Percentiles rank a stretch among this genome's conserved stretches.
phyloP scores from a whole-genome alignment of 768 basidiomycete genomes.

The Amanita molliuscula region DNA sequence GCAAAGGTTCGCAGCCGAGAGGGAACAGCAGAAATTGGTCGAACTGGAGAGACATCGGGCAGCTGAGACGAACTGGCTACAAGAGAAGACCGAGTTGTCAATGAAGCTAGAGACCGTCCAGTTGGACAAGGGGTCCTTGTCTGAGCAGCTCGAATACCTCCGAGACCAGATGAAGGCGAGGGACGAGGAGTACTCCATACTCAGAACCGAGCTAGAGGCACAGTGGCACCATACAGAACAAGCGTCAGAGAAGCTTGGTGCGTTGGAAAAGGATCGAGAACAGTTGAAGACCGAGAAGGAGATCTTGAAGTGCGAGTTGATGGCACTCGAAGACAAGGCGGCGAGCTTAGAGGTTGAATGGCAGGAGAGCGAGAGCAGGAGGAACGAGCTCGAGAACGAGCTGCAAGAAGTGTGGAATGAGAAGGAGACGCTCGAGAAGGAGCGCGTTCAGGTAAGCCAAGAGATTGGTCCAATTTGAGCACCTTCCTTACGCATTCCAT shows the following conservation, averaged over 20 bases:
- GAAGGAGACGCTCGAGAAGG: constrained; percentile 46
- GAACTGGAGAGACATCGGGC: constrained; percentile 31
- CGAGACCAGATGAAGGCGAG: constrained; percentile 28
- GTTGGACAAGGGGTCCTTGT: constrained; percentile 31
- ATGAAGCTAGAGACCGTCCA: constrained; percentile 30
- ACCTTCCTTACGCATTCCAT: not conserved
- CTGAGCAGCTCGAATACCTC: constrained; percentile 32
- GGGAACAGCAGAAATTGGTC: constrained; percentile 28
- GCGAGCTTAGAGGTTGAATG: constrained; percentile 42
- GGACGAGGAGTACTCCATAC: constrained; percentile 33
- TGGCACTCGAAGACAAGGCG: constrained; percentile 31
- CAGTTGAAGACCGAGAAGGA: constrained; percentile 30
- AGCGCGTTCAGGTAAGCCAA: constrained; percentile 37
- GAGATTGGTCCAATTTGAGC: not conserved
- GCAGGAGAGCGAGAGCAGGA: constrained; percentile 45
- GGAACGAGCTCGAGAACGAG: constrained; percentile 43
- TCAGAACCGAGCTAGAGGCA: constrained; percentile 58
- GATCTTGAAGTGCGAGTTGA: constrained; percentile 26
- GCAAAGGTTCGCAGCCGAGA: constrained; percentile 27
- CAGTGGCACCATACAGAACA: constrained; percentile 63
- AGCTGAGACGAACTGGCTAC: constrained; percentile 35
- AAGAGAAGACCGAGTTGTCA: constrained; percentile 39
- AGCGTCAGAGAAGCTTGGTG: constrained; percentile 34
- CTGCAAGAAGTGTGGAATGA: constrained; percentile 40
- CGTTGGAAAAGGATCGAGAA: constrained; percentile 25